Evolutionary conservation across 352 stramenopile genomes (phyloP).

Genomic region (Discostella stelligera): DNA sequence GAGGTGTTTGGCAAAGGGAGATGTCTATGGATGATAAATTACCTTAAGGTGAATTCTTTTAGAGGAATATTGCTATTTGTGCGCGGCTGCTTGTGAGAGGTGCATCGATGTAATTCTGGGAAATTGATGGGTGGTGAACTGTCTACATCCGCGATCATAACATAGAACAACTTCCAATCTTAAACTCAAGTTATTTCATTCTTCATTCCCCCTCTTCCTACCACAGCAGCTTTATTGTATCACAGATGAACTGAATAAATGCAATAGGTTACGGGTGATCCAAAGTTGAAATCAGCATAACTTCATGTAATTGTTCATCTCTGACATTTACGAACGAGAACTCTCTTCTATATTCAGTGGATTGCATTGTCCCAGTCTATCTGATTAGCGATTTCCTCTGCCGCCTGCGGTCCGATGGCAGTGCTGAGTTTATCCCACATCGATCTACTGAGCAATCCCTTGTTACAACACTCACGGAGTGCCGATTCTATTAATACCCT

Average conservation of each 20-base stretch:
- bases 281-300: too few relatives aligned
- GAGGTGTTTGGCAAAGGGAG: constrained; percentile 34
- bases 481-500: constrained; percentile 29
- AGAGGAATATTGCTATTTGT: neutral
- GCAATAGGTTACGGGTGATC: too few relatives aligned
- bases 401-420: neutral
- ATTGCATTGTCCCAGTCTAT: too few relatives aligned
- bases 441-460: constrained; percentile 31
- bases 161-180: neutral
- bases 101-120: neutral
- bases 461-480: constrained; percentile 36
- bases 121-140: neutral
- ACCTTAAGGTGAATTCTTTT: neutral
- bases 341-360: too few relatives aligned
- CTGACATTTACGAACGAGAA: too few relatives aligned
- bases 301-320: too few relatives aligned
- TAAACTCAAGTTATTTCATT: too few relatives aligned
- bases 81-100: neutral
- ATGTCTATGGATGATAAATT: constrained; percentile 35
- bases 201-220: too few relatives aligned
- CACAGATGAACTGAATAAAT: too few relatives aligned
- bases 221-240: too few relatives aligned
- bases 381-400: neutral
- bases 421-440: constrained; percentile 50
- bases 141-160: neutral